Percentiles rank a stretch among this genome's conserved stretches.
Evolutionary conservation across 2,329 filamentous ascomycete species (phyloP).

Genomic region (Alternaria triticina): DNA sequence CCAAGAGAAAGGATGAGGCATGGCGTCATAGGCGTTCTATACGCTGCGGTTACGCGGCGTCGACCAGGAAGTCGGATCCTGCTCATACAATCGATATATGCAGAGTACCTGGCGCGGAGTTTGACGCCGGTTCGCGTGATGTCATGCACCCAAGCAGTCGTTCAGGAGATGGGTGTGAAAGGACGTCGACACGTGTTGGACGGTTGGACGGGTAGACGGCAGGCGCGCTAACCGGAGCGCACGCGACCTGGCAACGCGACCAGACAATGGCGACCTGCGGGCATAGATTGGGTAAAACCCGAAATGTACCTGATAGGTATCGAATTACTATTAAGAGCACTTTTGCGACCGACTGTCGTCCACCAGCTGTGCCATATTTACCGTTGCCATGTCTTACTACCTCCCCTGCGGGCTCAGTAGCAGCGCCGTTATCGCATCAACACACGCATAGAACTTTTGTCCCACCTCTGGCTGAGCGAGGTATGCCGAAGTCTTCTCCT

Average conservation of each 20-base stretch:
- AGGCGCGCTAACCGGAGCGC: not conserved
- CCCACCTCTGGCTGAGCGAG: slow-evolving; percentile 31
- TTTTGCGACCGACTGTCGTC: not conserved
- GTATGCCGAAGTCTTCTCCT: slow-evolving; percentile 37
- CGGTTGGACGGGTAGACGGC: not conserved
- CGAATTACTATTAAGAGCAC: not conserved
- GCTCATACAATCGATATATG: not conserved
- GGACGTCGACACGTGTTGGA: not conserved
- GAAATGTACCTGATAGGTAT: not conserved
- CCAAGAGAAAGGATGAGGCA: slow-evolving; percentile 26
- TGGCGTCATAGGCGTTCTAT: slow-evolving; percentile 29
- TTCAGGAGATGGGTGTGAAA: not conserved
- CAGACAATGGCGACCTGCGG: not conserved
- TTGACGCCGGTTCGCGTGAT: not conserved
- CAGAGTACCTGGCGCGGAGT: not conserved
- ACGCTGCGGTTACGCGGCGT: not conserved
- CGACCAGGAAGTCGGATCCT: not conserved
- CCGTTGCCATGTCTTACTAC: not conserved
- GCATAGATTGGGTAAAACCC: not conserved
- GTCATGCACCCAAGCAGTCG: not conserved
- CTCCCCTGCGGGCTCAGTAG: slow-evolving; percentile 17
- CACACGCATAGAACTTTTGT: slow-evolving; percentile 36
- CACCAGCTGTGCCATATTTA: not conserved
- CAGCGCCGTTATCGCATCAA: slow-evolving; percentile 37
- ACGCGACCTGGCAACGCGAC: not conserved